Evolutionary conservation across 208 protist species (phyloP).

Genomic region (Novymonas esmeraldas): DNA sequence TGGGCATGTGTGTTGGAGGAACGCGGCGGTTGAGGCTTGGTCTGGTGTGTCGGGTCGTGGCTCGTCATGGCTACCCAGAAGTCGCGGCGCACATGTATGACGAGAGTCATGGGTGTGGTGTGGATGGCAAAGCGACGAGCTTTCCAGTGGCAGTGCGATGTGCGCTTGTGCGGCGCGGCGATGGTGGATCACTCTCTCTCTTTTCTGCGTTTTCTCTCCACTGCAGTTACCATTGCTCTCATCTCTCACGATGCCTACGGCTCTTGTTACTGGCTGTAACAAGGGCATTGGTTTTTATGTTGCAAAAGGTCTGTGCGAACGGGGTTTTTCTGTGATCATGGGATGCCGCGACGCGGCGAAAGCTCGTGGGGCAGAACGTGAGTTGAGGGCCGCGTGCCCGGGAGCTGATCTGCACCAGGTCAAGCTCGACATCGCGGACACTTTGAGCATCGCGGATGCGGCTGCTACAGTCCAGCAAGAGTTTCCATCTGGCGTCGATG

Average conservation of each 20-base stretch:
- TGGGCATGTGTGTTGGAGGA: too few species aligned
- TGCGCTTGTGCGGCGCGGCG: too few species aligned
- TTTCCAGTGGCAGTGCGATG: too few species aligned
- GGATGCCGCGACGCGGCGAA: slow-evolving; percentile 21
- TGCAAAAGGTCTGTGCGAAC: slow-evolving; percentile 29
- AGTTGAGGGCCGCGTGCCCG: slow-evolving; percentile 16
- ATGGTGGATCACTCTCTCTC: too few species aligned
- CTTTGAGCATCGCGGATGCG: slow-evolving; percentile 14
- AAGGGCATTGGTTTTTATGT: slow-evolving; percentile 39
- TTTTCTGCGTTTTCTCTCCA: slow-evolving; percentile 1
- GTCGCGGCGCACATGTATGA: too few species aligned
- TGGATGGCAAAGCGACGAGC: too few species aligned
- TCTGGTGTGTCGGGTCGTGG: too few species aligned
- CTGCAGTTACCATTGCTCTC: not conserved
- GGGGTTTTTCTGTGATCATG: slow-evolving; percentile 40
- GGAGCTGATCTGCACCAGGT: slow-evolving; percentile 15
- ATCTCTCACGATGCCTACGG: slow-evolving; percentile 2
- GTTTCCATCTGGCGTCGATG: slow-evolving; percentile 31
- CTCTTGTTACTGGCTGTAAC: slow-evolving; percentile 42
- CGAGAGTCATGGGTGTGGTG: too few species aligned
- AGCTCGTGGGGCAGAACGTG: slow-evolving; percentile 17
- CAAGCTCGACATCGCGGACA: slow-evolving; percentile 18
- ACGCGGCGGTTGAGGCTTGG: too few species aligned
- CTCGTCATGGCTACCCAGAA: too few species aligned
- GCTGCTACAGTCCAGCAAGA: slow-evolving; percentile 16